Percentiles rank a stretch among this genome's conserved stretches.
Conservation (phyloP, 108 stramenopile species). For the Licmophora abbreviata region DNA sequence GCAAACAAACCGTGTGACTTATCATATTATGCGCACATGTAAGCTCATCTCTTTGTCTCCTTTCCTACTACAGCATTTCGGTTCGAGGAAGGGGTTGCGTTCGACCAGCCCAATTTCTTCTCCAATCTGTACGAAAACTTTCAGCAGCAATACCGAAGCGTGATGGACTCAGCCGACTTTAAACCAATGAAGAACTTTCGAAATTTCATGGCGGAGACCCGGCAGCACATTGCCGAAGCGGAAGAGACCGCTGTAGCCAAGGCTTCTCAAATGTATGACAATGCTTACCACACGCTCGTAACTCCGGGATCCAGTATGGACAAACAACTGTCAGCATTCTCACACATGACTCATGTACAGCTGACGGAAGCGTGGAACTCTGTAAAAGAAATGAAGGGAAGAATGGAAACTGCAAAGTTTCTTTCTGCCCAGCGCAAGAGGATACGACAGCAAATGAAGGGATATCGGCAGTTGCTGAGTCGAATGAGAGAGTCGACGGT, state of each 20-base stretch:
- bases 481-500: slow-evolving; percentile 69
- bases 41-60: slow-evolving; percentile 4
- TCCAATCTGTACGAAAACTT: slow-evolving; percentile 75
- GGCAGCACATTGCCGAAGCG: slow-evolving; percentile 19
- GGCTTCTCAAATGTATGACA: slow-evolving; percentile 32
- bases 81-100: slow-evolving; percentile 47
- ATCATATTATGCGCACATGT: neutral
- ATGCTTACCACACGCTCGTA: slow-evolving; percentile 61
- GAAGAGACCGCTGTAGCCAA: slow-evolving; percentile 53
- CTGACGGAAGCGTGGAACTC: slow-evolving; percentile 66
- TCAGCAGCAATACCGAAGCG: slow-evolving; percentile 45
- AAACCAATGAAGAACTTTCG: slow-evolving; percentile 63
- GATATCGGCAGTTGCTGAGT: slow-evolving; percentile 55
- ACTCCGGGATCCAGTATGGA: slow-evolving; percentile 66
- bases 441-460: slow-evolving; percentile 60
- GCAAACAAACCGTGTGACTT: neutral
- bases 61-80: slow-evolving; percentile 30
- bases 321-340: slow-evolving; percentile 57
- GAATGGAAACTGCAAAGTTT: slow-evolving; percentile 67
- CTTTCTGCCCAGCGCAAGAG: slow-evolving; percentile 43
- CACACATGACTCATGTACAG: slow-evolving; percentile 58
- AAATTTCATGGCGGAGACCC: slow-evolving; percentile 53
- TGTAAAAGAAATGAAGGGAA: slow-evolving; percentile 60
- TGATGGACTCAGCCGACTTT: slow-evolving; percentile 46
- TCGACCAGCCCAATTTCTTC: slow-evolving; percentile 58